phyloP scores from a whole-genome alignment of 2,329 filamentous ascomycete genomes.

The Thyridium curvatum region DNA sequence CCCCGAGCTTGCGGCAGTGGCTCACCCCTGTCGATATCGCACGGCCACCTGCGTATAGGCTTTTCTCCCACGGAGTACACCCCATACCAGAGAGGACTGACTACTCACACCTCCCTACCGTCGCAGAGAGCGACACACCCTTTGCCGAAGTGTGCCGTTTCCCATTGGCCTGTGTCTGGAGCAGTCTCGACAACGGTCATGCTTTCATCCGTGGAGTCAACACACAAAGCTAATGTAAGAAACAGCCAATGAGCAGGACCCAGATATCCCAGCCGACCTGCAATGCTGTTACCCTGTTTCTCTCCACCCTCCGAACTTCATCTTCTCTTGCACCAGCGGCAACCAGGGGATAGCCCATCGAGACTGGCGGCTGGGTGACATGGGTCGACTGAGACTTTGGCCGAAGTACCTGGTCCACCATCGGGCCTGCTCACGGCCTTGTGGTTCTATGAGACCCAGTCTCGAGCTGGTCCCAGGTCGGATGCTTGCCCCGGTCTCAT shows the following conservation, averaged over 20 bases:
- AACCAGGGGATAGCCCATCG: constrained; percentile 1
- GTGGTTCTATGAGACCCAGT: constrained; percentile 14
- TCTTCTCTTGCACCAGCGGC: constrained; percentile 13
- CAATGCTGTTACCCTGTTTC: constrained; percentile 19
- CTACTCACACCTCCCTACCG: constrained; percentile 5
- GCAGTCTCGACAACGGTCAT: constrained; percentile 42
- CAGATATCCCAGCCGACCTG: constrained; percentile 34
- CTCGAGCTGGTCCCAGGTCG: constrained; percentile 14
- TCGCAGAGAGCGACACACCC: constrained; percentile 7
- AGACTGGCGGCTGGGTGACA: no score
- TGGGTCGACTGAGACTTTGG: neutral
- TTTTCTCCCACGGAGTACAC: constrained; percentile 2
- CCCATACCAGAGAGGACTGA: no score
- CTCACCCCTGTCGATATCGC: no score
- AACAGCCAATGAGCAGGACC: constrained; percentile 32
- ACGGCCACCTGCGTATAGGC: no score
- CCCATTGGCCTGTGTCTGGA: constrained; percentile 31
- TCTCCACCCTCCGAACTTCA: constrained; percentile 15
- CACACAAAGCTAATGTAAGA: constrained; percentile 35
- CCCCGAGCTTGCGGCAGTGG: no score
- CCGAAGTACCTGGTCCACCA: neutral
- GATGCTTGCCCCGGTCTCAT: constrained; percentile 18
- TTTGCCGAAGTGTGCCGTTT: constrained; percentile 8
- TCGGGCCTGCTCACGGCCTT: constrained; percentile 1
- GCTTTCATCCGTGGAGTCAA: constrained; percentile 41